Conservation (phyloP, 73 alveolate genomes). For the Symbiodinium natans region DNA sequence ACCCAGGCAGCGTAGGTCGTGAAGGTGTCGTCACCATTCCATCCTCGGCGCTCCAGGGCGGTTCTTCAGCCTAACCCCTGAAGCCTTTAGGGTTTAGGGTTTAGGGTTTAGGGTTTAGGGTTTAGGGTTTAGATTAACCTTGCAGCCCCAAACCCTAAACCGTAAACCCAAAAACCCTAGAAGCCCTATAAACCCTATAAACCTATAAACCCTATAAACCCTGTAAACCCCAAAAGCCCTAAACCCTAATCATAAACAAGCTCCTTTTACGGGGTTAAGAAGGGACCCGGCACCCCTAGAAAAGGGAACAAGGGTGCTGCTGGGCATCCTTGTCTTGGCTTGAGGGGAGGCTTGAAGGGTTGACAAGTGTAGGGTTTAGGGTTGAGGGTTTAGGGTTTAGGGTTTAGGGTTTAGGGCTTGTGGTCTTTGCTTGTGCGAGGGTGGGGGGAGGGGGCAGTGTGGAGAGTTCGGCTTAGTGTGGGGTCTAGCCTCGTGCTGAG, state of each 20-base stretch:
- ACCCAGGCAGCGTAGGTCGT: too few relatives aligned
- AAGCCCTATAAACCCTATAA: too few relatives aligned
- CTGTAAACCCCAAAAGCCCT: too few relatives aligned
- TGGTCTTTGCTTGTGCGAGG: neutral
- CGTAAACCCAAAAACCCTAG: too few relatives aligned
- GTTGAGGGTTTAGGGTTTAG: neutral
- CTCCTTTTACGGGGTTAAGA: too few relatives aligned
- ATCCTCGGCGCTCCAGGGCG: neutral
- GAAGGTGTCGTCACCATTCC: conserved; percentile 16
- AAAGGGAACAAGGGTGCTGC: too few relatives aligned
- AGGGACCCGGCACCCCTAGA: too few relatives aligned
- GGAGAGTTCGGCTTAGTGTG: neutral
- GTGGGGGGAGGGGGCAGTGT: neutral
- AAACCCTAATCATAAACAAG: too few relatives aligned
- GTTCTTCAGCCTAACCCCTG: neutral
- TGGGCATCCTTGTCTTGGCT: too few relatives aligned
- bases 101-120: neutral
- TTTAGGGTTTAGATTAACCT: neutral
- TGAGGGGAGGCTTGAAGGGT: too few relatives aligned
- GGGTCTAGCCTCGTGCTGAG: neutral
- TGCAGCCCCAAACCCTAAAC: too few relatives aligned
- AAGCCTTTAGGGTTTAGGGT: neutral
- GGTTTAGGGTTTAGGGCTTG: neutral
- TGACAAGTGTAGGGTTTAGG: neutral
- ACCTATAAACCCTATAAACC: too few relatives aligned